These are phyloP conservation scores for Plenodomus tracheiphilus DNA, from an alignment of 2,329 filamentous ascomycete species.

Conservation along the genomic window DNA sequence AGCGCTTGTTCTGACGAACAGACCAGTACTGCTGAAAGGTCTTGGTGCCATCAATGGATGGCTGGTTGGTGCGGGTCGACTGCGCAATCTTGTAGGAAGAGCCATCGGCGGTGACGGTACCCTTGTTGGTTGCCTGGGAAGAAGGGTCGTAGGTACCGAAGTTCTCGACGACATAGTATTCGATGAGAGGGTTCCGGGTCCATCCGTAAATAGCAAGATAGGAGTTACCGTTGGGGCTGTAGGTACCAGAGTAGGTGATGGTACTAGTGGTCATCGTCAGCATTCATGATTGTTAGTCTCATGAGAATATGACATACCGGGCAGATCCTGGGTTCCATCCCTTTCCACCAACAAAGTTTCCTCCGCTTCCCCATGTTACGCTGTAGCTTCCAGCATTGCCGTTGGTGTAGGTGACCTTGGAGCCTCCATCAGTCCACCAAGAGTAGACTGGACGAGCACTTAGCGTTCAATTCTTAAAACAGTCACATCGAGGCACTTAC, in stretches of 20 bases:
- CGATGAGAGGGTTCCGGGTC: slow-evolving; percentile 57
- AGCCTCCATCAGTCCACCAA: slow-evolving; percentile 62
- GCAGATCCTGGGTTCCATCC: slow-evolving; percentile 60
- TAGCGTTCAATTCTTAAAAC: neutral
- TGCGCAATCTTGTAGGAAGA: slow-evolving; percentile 37
- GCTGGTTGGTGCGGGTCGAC: slow-evolving; percentile 45
- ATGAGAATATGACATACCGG: slow-evolving; percentile 44
- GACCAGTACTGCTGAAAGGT: slow-evolving; percentile 60
- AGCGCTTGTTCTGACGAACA: slow-evolving; percentile 38
- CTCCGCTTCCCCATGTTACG: slow-evolving; percentile 54
- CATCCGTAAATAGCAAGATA: slow-evolving; percentile 64
- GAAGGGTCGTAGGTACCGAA: slow-evolving; percentile 56
- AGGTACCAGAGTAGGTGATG: slow-evolving; percentile 41
- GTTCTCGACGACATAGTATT: slow-evolving; percentile 58
- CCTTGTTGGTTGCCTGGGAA: slow-evolving; percentile 46
- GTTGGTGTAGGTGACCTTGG: slow-evolving; percentile 59
- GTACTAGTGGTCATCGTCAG: slow-evolving; percentile 19
- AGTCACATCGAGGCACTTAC: slow-evolving; percentile 18
- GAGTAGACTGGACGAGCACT: slow-evolving; percentile 48
- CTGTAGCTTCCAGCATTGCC: slow-evolving; percentile 55
- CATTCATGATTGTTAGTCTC: neutral
- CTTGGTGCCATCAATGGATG: slow-evolving; percentile 54
- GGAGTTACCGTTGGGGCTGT: slow-evolving; percentile 40
- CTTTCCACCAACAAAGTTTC: slow-evolving; percentile 62
- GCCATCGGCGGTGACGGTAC: slow-evolving; percentile 36